Evolutionary conservation across 2,329 filamentous ascomycete genomes (phyloP).

Genomic region (Clarireedia paspali): DNA sequence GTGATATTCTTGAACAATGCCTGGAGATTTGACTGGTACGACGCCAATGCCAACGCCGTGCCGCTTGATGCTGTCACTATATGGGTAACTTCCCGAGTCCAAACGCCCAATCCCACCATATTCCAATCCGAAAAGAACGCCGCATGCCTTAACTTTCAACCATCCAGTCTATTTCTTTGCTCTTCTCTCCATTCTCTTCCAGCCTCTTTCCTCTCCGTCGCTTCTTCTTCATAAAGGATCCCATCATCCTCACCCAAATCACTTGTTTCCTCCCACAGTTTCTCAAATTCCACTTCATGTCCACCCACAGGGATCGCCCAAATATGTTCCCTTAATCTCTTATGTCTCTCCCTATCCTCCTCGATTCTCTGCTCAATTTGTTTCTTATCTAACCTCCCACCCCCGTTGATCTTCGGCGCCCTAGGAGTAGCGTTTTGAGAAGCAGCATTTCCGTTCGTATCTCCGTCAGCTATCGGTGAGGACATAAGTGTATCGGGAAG

Average conservation of each 20-base stretch:
- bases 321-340: conserved; percentile 81
- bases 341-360: conserved; percentile 92
- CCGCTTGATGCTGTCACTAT: too few relatives aligned
- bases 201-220: conserved; percentile 24
- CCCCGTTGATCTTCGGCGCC: conserved; percentile 4
- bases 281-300: conserved; percentile 56
- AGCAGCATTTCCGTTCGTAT: conserved; percentile 19
- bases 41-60: too few relatives aligned
- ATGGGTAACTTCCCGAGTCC: too few relatives aligned
- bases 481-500: conserved; percentile 13
- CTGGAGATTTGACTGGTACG: too few relatives aligned
- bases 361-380: conserved; percentile 95
- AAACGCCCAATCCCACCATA: too few relatives aligned
- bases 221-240: conserved; percentile 67
- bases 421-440: conserved; percentile 6
- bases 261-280: conserved; percentile 80
- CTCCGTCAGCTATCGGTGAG: conserved; percentile 10
- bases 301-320: conserved; percentile 69
- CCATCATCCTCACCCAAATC: conserved; percentile 85
- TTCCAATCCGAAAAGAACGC: too few relatives aligned
- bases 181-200: conserved; percentile 25
- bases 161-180: background rate
- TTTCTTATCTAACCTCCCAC: conserved; percentile 62
- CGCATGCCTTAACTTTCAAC: too few relatives aligned
- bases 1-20: too few relatives aligned